Base-by-base conservation (phyloP, 2,329 filamentous ascomycete genomes). In the Hypoxylon sp. region DNA sequence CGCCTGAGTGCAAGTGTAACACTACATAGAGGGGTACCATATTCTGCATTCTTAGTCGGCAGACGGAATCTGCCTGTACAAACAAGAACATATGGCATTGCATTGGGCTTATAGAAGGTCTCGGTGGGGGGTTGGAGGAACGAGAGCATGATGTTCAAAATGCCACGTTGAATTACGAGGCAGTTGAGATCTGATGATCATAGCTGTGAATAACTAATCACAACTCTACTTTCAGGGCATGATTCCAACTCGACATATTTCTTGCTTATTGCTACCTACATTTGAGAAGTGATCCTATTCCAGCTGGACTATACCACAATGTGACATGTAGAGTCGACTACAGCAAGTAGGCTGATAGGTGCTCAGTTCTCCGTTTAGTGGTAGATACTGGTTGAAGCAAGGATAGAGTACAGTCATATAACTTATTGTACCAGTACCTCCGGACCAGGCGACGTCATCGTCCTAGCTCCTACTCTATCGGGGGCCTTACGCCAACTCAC, bases 191-290 rank as follows among this genome's bases (percentile, higher is more conserved):
- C 8, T 51, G 3, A 33, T 50, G 25, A 30, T 44, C n/a, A 33
- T 60, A 37, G 35, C n/a, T 59, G 37, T 33, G 57, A 53, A 63
- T 44, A 60, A 59, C 46, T 30, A 60, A 64, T 70, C 69, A 66
- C 69, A 70, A 70, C 69, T 72, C 69, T 70, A 65, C 54, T 48
- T 61, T 31, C n/a, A 61, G 66, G 68, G 66, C 51, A 49, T 49
- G 8, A 49, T 55, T 27, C 37, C 13, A 11, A 11, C 10, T 27
- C 20, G n/a, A n/a, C 49, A 14, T 33, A 35, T 33, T 35, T 33
- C 53, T 31, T 57, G 25, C 22, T 25, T 3, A 22, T 30, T 56
- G 44, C 48, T 54, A 56, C 33, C 46, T 48, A 22, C 14, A 51
- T 37, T 48, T 5, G 20, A 11, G 55, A 33, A 8, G 14, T 17